Evolutionary conservation across 805 yeast species (phyloP), one percentile per base, ranked within the genome.

Genomic region (Myxozyma nipponensis): DNA sequence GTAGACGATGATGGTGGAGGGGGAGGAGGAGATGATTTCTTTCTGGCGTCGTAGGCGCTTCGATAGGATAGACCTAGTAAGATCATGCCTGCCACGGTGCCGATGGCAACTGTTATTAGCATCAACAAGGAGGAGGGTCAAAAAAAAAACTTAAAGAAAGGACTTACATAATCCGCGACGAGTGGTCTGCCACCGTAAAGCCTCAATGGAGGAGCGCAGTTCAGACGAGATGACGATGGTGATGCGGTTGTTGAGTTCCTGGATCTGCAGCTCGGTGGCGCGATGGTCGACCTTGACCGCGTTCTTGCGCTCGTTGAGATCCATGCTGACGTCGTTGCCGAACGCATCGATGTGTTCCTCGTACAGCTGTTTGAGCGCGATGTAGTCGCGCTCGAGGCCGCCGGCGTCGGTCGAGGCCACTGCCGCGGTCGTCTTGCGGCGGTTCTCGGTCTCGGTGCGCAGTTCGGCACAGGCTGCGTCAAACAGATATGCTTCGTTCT

Each of bases 401-500:
- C 84, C 82, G 38, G 84, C 77, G 41, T 81, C 79, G 52, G 81
- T 77, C 21, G 84, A 80, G 46, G 83, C 73, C 46, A 82, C 83
- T 57, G 81, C 82, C 47, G 84, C 72, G 54, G 86, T 86, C 10
- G 73, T 71, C 56, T 84, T 89, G 57, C 97, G 72, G 26, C 84
- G 77, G 37, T 82, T 76, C 37, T 83, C 81, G 22, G 89, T 78
- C 60, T 89, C 96, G 40, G 84, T 86, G 43, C 84, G 69, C 34
- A 91, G 69, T 66, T 91, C 98, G 47, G 90, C 83, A 54, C 87
- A 87, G 0, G 96, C 96, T 28, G 96, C 95, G 64, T 89, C 91
- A 66, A 88, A 90, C 13, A 93, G 69, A 63, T 91, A 93, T 21
- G 80, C 77, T 61, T 91, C 96, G 62, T 90, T 91, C 56, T 90